Conservation (phyloP, 2,329 filamentous ascomycete species). For the Aulographum hederae region DNA sequence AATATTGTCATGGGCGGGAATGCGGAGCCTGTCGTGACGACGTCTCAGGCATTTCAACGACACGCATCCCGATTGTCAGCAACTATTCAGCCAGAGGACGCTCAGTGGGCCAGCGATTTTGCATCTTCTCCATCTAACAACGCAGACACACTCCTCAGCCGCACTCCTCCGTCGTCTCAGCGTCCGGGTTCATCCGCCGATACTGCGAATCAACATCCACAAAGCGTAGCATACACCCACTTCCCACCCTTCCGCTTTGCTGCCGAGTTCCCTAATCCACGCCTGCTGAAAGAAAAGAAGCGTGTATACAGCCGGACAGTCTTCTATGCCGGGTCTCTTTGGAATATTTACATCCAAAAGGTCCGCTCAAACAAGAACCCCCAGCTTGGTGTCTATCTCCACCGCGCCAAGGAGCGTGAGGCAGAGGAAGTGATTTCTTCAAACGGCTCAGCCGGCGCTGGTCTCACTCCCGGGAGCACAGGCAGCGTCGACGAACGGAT, state of each 20-base stretch:
- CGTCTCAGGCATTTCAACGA: constrained; percentile 19
- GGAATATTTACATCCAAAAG: constrained; percentile 46
- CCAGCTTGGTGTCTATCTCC: constrained; percentile 40
- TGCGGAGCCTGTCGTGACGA: constrained; percentile 31
- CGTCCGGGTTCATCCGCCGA: not conserved
- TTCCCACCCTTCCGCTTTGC: constrained; percentile 41
- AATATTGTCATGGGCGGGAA: constrained; percentile 37
- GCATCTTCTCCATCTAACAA: constrained; percentile 22
- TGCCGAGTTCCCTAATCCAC: constrained; percentile 37
- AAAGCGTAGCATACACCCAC: constrained; percentile 29
- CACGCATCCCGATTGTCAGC: constrained; percentile 29
- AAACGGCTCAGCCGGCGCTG: constrained; percentile 13
- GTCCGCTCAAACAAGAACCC: constrained; percentile 34
- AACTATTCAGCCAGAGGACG: constrained; percentile 33
- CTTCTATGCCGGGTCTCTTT: constrained; percentile 38
- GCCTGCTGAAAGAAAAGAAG: constrained; percentile 38
- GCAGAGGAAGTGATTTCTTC: constrained; percentile 23
- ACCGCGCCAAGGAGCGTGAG: constrained; percentile 38
- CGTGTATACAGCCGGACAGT: constrained; percentile 39
- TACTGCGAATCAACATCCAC: constrained; percentile 8
- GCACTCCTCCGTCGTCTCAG: too few species aligned
- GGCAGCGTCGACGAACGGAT: constrained; percentile 34
- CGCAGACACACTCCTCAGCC: constrained; percentile 1
- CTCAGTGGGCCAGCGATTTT: constrained; percentile 37
- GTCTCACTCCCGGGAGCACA: constrained; percentile 15